Evolutionary conservation across 306 rosid species (phyloP), one percentile per base, ranked within the genome.

Genomic region (Glycyrrhiza uralensis): DNA sequence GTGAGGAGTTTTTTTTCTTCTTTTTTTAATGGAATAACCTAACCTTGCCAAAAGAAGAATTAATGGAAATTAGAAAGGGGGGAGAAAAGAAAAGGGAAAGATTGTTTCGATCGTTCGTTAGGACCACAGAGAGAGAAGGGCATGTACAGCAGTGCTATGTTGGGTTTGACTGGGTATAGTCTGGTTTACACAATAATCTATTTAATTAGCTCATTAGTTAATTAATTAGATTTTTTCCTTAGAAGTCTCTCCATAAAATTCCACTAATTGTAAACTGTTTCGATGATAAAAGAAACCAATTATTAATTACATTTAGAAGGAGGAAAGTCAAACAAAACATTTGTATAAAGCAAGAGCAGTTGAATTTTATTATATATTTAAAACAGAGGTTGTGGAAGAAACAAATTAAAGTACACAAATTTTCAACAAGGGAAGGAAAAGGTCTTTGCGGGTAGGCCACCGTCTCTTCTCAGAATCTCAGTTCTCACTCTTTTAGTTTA

Each of bases 361-460:
- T 80, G 81, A 78, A 49, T 81, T 80, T 77, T 79, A 49, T 32
- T 8, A 6, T 3, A 55, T 68, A 28, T 56, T 49, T 2, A 1
- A 56, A 77, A 65, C 23, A 56, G 51, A 71, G 45, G 65, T 23
- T 30, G 64, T 45, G 76, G 71, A 76, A 76, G 66, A 83, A 66
- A 70, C 29, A 7, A 15, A 85, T 5, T 33, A 5, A 42, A 75
- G 86, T 61, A 83, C 56, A 44, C 42, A 30, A 70, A 62, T 64
- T 77, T 76, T 75, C 63, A 81, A 83, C 75, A 12, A 30, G 60
- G 68, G 45, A 76, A 75, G 66, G 90, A 81, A 79, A 68, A 54
- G 76, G 86, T 81, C 86, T 29, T 69, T 22, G 45, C 30, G 73
- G 73, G 81, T 85, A 76, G 87, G 93, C 85, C 85, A 72, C 81